Base-by-base conservation (phyloP, 2,329 filamentous ascomycete species). In the Diaporthe batatas region DNA sequence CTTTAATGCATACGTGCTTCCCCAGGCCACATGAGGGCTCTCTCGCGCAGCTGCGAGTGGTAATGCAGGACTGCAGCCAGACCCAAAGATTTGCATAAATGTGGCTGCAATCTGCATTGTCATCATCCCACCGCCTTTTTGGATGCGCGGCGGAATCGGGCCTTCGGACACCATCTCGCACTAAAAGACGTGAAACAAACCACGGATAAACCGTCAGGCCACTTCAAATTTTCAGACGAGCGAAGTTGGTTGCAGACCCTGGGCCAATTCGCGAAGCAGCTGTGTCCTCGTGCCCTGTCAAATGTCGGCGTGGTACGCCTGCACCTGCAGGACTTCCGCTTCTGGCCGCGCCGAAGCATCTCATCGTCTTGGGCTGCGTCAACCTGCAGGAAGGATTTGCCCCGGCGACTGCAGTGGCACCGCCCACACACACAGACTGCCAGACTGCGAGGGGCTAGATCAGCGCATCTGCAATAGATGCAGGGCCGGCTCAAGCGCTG, bases 81-180 rank as follows among this genome's bases (percentile, higher is more conserved):
- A 23, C 51, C 23, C 42, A 70, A 32, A 42, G 29, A 62, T 53
- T 44, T 59, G 68, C 57, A 70, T 34, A 36, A 62, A 44, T 12
- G 55, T 59, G 68, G 68, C 68, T 70, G 68, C 36, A 29, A 59
- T 29, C 44, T 36, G 44, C 47, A 54, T 12, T 36, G 62, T 67
- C 68, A 62, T 49, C 44, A 51, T 70, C 54, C 68, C 47, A 70
- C 68, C 68, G 68, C 68, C 53, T 70, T 62, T 62, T 70, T 14
- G 44, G 44, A 47, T 54, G 32, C 18, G 23, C 44, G 39, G 32
- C 23, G 58, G 55, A 34, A 29, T 54, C 34, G 44, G 68, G 49
- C 44, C 44, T 53, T 62, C 34, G 32, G 53, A 57, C n/a, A 53
- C 32, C 44, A 62, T 42, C 55, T 42, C 68, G 29, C 54, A 70